Conservation (phyloP, 805 yeast species). For the Saccharomycopsis babjevae region DNA sequence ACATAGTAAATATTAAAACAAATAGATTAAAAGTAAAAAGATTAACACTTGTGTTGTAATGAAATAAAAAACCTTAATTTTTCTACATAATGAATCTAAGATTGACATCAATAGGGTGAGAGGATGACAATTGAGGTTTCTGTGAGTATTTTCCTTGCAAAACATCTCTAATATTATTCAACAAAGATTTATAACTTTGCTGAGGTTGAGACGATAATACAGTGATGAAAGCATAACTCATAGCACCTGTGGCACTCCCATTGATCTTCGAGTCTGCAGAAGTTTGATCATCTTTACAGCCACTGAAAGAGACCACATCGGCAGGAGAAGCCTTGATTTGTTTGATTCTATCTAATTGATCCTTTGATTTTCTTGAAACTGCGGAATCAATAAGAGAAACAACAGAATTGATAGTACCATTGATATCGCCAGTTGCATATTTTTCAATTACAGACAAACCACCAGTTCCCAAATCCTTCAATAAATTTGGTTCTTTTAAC, state of each 20-base stretch:
- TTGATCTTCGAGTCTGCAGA: slow-evolving; percentile 55
- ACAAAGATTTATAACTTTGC: slow-evolving; percentile 49
- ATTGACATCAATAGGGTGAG: slow-evolving; percentile 56
- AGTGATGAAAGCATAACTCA: slow-evolving; percentile 58
- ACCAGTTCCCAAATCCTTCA: slow-evolving; percentile 57
- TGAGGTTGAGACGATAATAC: slow-evolving; percentile 45
- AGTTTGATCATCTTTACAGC: slow-evolving; percentile 58
- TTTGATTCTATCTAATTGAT: slow-evolving; percentile 27
- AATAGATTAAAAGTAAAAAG: not conserved
- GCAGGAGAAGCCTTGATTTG: slow-evolving; percentile 51
- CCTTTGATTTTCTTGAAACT: slow-evolving; percentile 1
- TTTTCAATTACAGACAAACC: slow-evolving; percentile 43
- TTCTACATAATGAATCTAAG: slow-evolving; percentile 27
- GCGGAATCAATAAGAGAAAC: slow-evolving; percentile 13
- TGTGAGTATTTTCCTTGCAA: slow-evolving; percentile 53
- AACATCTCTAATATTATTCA: slow-evolving; percentile 51
- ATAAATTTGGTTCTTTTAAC: slow-evolving; percentile 57
- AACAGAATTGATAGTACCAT: slow-evolving; percentile 18
- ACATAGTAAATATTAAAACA: not conserved
- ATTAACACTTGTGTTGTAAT: not conserved
- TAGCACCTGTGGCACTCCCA: slow-evolving; percentile 63
- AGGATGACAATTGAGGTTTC: slow-evolving; percentile 60
- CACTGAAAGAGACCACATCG: slow-evolving; percentile 55
- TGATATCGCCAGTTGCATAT: slow-evolving; percentile 41
- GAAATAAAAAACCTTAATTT: not conserved